Percentiles rank a stretch among this genome's conserved stretches.
phyloP scores from a whole-genome alignment of 257 asterid genomes.

The Craterostigma plantagineum region DNA sequence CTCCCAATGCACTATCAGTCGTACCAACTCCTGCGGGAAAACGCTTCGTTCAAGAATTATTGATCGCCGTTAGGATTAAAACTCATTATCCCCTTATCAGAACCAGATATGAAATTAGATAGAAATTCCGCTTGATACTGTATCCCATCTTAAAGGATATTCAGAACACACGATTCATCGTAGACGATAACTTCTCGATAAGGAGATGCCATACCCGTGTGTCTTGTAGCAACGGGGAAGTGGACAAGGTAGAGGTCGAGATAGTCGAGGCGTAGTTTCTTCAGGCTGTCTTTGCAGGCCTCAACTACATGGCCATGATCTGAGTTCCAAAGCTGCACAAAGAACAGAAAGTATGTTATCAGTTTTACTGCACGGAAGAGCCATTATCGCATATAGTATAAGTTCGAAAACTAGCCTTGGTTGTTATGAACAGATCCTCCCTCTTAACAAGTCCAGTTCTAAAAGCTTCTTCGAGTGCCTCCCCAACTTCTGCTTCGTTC shows the following conservation, averaged over 20 bases:
- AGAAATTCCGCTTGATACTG: no score
- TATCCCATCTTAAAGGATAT: no score
- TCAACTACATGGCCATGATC: conserved; percentile 53
- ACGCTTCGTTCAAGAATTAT: no score
- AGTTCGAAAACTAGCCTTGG: conserved; percentile 23
- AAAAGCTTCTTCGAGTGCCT: conserved; percentile 45
- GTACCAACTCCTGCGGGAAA: conserved; percentile 30
- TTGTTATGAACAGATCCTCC: conserved; percentile 50
- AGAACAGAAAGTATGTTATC: background rate
- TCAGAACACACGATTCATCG: no score
- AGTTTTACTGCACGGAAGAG: no score
- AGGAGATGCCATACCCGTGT: conserved; percentile 24
- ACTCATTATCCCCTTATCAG: no score
- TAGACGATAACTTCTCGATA: background rate
- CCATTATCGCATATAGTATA: no score
- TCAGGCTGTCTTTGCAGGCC: conserved; percentile 52
- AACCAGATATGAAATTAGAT: no score
- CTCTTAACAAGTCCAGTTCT: conserved; percentile 32
- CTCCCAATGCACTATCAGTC: conserved; percentile 38
- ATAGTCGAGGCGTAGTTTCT: conserved; percentile 39
- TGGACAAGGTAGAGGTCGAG: conserved; percentile 52
- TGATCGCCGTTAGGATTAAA: no score
- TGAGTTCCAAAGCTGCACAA: conserved; percentile 49
- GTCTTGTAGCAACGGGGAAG: conserved; percentile 49
- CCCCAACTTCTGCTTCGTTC: conserved; percentile 60